Conservation (phyloP, 164 flowering plant genomes). For the Buxus sempervirens region DNA sequence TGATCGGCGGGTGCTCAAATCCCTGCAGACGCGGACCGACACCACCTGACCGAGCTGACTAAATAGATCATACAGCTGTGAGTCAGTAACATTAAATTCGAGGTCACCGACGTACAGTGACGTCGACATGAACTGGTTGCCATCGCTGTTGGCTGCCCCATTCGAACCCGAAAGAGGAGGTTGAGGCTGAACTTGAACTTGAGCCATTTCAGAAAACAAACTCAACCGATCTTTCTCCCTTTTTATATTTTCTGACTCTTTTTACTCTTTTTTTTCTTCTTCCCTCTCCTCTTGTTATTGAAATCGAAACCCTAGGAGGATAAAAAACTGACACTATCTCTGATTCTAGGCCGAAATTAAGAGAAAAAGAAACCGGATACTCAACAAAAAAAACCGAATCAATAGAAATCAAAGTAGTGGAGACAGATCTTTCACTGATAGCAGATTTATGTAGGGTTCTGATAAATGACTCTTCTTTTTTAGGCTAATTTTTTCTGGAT, state of each 20-base stretch:
- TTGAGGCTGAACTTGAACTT: constrained; percentile 55
- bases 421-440: not conserved
- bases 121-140: constrained; percentile 38
- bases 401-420: not conserved
- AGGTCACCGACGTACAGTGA: constrained; percentile 84
- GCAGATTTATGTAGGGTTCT: not conserved
- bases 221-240: not conserved
- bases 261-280: constrained; percentile 15
- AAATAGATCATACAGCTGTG: constrained; percentile 82
- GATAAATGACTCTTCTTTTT: constrained; percentile 4
- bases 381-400: no score
- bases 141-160: constrained; percentile 26
- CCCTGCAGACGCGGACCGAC: constrained; percentile 80
- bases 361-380: not conserved
- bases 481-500: not conserved
- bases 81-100: constrained; percentile 63
- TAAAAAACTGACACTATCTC: not conserved
- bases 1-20: constrained; percentile 59
- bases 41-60: constrained; percentile 70
- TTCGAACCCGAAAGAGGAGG: constrained; percentile 28
- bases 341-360: not conserved
- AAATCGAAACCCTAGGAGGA: constrained; percentile 23
- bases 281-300: constrained; percentile 37
- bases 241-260: not conserved
- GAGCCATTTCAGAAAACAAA: constrained; percentile 44